These are phyloP conservation scores for Aspergillus brasiliensis DNA, from an alignment of 2,329 filamentous ascomycete genomes.

Conservation along the genomic window DNA sequence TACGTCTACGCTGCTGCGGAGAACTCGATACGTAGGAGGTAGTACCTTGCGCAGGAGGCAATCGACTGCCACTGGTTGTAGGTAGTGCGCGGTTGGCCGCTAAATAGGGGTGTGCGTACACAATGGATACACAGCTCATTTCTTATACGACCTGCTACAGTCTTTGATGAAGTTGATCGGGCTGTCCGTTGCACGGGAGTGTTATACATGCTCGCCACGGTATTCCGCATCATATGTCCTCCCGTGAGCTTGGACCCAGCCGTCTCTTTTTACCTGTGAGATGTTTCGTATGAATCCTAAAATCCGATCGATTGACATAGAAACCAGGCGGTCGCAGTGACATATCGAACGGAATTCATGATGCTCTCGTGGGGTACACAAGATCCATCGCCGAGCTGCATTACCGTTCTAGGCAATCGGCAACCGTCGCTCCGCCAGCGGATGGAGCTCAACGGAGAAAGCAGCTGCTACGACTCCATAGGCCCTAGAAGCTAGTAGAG, in stretches of 20 bases:
- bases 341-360: not conserved
- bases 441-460: not conserved
- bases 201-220: not conserved
- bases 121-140: not conserved
- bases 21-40: not conserved
- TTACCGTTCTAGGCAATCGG: not conserved
- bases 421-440: not conserved
- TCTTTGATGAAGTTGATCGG: not conserved
- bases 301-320: not conserved
- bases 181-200: not conserved
- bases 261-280: not conserved
- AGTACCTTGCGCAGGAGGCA: not conserved
- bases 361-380: not conserved
- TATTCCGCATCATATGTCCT: not conserved
- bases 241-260: not conserved
- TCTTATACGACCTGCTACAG: not conserved
- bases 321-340: too few species aligned
- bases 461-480: not conserved
- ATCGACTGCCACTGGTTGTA: too few species aligned
- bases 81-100: too few species aligned
- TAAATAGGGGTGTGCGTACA: not conserved
- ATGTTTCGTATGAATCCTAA: not conserved
- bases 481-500: not conserved
- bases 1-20: not conserved
- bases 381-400: not conserved